Conservation (phyloP, 108 stramenopile genomes). For the Nannochloropsis gaditana region DNA sequence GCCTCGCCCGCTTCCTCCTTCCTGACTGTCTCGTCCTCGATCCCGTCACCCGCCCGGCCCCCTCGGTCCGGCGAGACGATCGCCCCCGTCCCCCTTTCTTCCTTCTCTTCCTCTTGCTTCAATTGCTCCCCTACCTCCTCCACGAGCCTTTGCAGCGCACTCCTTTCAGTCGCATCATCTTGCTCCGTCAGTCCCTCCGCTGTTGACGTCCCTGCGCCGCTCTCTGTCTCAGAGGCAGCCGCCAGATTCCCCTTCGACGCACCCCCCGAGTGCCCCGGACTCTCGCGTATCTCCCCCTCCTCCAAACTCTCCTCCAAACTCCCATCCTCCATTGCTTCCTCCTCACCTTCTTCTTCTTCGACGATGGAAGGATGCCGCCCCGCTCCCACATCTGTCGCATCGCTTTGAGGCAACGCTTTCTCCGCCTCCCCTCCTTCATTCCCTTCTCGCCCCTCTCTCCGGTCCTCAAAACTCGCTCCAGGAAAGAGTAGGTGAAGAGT, state of each 20-base stretch:
- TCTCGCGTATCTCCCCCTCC: conserved; percentile 9
- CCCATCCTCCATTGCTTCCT: background rate
- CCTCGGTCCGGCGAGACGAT: background rate
- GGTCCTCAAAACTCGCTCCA: background rate
- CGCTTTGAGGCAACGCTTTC: background rate
- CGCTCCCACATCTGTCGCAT: background rate
- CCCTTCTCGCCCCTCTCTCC: background rate
- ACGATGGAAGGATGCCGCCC: conserved; percentile 6
- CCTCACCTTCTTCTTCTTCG: background rate
- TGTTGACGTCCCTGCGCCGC: too few relatives aligned
- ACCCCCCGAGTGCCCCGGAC: background rate
- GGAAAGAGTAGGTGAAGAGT: background rate
- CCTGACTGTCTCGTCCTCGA: background rate
- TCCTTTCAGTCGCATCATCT: background rate
- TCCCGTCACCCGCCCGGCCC: background rate
- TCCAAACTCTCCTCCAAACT: background rate
- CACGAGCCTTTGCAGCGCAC: background rate
- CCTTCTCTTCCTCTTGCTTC: background rate
- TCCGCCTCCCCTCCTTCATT: background rate
- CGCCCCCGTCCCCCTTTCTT: background rate
- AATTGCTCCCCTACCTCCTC: background rate
- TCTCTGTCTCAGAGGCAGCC: too few relatives aligned
- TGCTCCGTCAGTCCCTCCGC: too few relatives aligned
- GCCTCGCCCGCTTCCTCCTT: background rate
- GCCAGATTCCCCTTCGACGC: too few relatives aligned